A percentile compares a stretch with the other conserved stretches of the same genome.
Evolutionary conservation across 352 stramenopile genomes (phyloP).

Genomic region (Thraustochytrium striatum): DNA sequence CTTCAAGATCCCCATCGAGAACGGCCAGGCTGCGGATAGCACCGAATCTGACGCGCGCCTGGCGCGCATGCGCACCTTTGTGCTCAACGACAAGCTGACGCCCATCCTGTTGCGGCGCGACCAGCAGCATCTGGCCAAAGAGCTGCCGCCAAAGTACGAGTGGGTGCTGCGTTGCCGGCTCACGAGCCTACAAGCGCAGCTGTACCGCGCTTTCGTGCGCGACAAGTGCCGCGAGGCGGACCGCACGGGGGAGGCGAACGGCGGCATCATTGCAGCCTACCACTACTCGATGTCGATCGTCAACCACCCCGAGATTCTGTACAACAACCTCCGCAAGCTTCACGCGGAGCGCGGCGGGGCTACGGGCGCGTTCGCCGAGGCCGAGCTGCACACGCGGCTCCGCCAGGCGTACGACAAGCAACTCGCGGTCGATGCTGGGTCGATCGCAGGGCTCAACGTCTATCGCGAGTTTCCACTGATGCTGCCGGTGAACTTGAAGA

Average conservation of each 20-base stretch:
- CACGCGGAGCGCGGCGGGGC: not conserved
- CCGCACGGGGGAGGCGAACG: constrained; percentile 57
- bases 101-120: constrained; percentile 74
- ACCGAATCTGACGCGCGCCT: constrained; percentile 66
- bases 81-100: constrained; percentile 73
- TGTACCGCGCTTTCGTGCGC: constrained; percentile 71
- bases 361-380: not conserved
- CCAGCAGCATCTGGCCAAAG: constrained; percentile 71
- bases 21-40: constrained; percentile 73
- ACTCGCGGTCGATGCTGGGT: no score
- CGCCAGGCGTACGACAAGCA: no score
- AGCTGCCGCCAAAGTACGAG: constrained; percentile 78
- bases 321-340: not conserved
- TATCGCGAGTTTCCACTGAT: no score
- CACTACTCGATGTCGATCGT: constrained; percentile 77
- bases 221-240: constrained; percentile 57
- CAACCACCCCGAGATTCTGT: constrained; percentile 69
- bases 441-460: no score
- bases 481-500: no score
- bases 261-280: constrained; percentile 73
- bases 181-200: constrained; percentile 64
- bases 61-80: constrained; percentile 68
- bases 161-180: constrained; percentile 76
- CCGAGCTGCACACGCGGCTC: no score
- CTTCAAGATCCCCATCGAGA: constrained; percentile 80